Evolutionary conservation across 257 asterid species (phyloP).

Genomic region (Gardenia jasminoides): DNA sequence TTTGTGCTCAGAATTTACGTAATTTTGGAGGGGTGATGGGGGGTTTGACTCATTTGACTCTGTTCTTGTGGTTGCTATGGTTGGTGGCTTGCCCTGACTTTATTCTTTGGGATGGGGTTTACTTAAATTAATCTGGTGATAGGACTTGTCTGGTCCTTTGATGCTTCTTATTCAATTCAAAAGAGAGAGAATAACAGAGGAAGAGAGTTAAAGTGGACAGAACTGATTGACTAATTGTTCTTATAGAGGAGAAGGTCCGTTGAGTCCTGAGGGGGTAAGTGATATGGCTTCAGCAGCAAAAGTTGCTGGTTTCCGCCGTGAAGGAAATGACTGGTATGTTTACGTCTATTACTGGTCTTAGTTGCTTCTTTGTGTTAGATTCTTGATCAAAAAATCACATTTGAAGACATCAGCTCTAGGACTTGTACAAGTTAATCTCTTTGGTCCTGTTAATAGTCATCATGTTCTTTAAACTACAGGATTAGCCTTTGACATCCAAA

Average conservation of each 20-base stretch:
- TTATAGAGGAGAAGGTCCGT: neutral
- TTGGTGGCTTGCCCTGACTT: constrained; percentile 57
- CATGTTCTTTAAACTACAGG: neutral
- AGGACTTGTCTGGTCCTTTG: constrained; percentile 37
- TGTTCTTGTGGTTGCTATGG: constrained; percentile 50
- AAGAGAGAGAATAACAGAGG: constrained; percentile 21
- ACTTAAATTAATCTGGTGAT: constrained; percentile 42
- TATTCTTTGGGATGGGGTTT: constrained; percentile 30
- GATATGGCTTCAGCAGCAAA: constrained; percentile 75
- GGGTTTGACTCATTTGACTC: constrained; percentile 28
- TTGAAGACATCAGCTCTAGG: neutral
- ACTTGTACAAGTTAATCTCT: neutral
- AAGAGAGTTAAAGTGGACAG: constrained; percentile 16
- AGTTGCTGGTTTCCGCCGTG: constrained; percentile 59
- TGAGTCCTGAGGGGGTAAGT: constrained; percentile 10
- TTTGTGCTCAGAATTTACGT: constrained; percentile 15
- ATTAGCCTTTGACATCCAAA: neutral
- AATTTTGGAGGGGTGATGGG: constrained; percentile 20
- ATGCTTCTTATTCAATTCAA: constrained; percentile 31
- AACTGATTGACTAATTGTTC: neutral
- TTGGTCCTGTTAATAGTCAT: neutral
- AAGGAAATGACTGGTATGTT: constrained; percentile 81
- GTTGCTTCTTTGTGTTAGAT: neutral
- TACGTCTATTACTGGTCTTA: constrained; percentile 2
- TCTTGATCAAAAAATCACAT: constrained; percentile 10